A percentile compares a stretch with the other conserved stretches of the same genome.
These are phyloP conservation scores for Eucalyptus cloeziana DNA, from an alignment of 345 rosid genomes.

Conservation along the genomic window DNA sequence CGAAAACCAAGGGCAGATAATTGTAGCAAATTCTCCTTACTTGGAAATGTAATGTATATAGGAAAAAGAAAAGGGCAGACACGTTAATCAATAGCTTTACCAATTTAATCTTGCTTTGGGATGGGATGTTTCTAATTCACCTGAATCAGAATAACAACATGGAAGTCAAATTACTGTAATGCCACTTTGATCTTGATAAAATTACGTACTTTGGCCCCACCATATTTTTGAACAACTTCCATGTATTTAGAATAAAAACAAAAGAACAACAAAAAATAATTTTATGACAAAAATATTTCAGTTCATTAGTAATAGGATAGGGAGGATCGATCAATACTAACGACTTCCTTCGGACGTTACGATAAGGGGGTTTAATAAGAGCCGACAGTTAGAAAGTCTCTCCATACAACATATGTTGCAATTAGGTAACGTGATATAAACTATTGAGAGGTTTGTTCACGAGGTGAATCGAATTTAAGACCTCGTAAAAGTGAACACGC, in stretches of 20 bases:
- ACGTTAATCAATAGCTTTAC: background rate
- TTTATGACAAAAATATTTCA: background rate
- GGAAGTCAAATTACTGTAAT: background rate
- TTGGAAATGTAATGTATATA: background rate
- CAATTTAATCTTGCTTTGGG: background rate
- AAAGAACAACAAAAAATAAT: background rate
- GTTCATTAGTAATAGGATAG: background rate
- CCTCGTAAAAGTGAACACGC: background rate
- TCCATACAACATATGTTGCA: background rate
- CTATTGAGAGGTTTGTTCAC: background rate
- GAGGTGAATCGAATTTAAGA: accelerated
- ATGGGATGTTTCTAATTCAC: background rate
- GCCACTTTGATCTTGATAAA: background rate
- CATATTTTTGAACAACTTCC: background rate
- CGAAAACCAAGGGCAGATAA: background rate
- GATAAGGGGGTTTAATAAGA: background rate
- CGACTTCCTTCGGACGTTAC: background rate
- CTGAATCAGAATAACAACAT: background rate
- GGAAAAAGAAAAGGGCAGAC: background rate
- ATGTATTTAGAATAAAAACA: background rate
- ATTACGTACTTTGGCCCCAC: background rate
- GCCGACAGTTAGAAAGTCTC: accelerated
- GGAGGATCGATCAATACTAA: accelerated
- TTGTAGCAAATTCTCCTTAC: background rate
- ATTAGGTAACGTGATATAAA: accelerated